Percentiles rank a stretch among this genome's conserved stretches.
These are phyloP conservation scores for Scenedesmus sp. DNA, from an alignment of 163 green algal genomes.

Conservation along the genomic window DNA sequence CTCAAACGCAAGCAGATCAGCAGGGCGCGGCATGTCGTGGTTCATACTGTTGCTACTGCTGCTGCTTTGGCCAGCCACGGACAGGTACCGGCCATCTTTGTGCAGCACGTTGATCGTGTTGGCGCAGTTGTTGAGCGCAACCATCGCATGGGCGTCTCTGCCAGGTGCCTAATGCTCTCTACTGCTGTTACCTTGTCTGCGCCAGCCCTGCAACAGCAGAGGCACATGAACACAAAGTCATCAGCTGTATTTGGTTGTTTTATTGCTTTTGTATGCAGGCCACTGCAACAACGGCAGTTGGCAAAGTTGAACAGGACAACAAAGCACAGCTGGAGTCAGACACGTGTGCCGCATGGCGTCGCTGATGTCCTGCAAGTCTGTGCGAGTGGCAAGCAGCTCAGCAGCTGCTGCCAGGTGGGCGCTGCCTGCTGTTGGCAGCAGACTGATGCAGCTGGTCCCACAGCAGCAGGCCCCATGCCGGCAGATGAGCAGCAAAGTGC, in stretches of 20 bases:
- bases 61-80: constrained; percentile 66
- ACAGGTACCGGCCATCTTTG: constrained; percentile 76
- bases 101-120: constrained; percentile 73
- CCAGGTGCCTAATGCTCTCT: constrained; percentile 80
- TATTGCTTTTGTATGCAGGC: not conserved
- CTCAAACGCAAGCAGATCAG: constrained; percentile 85
- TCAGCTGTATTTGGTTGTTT: not conserved
- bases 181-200: constrained; percentile 69
- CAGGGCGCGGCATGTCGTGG: constrained; percentile 42
- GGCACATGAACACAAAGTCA: not conserved
- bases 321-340: not conserved
- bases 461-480: not conserved
- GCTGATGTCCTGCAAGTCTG: not conserved
- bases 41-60: constrained; percentile 72
- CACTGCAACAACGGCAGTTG: not conserved
- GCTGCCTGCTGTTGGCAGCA: not conserved
- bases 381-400: not conserved
- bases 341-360: not conserved
- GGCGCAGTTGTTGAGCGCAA: constrained; percentile 77
- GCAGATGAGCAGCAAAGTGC: not conserved
- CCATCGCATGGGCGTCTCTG: constrained; percentile 74
- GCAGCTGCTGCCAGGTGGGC: not conserved
- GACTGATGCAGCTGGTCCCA: not conserved
- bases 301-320: not conserved
- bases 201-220: constrained; percentile 66